Conservation (phyloP, 129 eudicot genomes). For the Chrysanthemum seticuspe region DNA sequence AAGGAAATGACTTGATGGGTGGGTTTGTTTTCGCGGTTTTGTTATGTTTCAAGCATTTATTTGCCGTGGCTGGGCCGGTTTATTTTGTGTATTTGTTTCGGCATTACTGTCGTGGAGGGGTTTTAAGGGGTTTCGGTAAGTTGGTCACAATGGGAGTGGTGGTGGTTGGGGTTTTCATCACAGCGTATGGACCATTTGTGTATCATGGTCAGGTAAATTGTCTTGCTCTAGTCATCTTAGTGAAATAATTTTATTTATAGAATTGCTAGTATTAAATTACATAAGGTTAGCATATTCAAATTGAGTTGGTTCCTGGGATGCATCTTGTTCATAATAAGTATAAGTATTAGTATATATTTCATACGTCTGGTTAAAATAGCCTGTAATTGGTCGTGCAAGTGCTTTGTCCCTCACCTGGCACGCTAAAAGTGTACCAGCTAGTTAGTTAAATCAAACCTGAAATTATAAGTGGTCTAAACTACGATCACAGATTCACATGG, state of each 20-base stretch:
- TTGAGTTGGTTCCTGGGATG: too few relatives aligned
- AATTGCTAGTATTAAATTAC: not conserved
- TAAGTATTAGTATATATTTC: too few relatives aligned
- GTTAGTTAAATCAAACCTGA: too few relatives aligned
- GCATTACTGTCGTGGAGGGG: constrained; percentile 77
- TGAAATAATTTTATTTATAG: not conserved
- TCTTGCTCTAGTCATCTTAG: not conserved
- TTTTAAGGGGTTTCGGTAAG: constrained; percentile 64
- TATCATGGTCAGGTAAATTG: constrained; percentile 78
- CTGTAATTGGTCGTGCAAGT: too few relatives aligned
- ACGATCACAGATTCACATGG: too few relatives aligned
- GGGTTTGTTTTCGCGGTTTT: constrained; percentile 82
- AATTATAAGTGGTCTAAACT: too few relatives aligned
- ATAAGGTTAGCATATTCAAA: not conserved
- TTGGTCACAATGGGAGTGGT: constrained; percentile 68
- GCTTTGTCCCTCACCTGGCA: too few relatives aligned
- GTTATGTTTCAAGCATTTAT: constrained; percentile 82
- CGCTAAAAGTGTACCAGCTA: too few relatives aligned
- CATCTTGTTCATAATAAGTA: too few relatives aligned
- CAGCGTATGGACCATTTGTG: constrained; percentile 87
- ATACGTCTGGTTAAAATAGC: too few relatives aligned
- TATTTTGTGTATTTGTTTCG: constrained; percentile 86
- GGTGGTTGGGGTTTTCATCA: constrained; percentile 64
- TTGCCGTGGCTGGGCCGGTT: constrained; percentile 90
- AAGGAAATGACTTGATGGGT: constrained; percentile 77